Percentiles rank a stretch among this genome's conserved stretches.
These are phyloP conservation scores for Kingdonia uniflora DNA, from an alignment of 164 flowering plant species.

Conservation along the genomic window DNA sequence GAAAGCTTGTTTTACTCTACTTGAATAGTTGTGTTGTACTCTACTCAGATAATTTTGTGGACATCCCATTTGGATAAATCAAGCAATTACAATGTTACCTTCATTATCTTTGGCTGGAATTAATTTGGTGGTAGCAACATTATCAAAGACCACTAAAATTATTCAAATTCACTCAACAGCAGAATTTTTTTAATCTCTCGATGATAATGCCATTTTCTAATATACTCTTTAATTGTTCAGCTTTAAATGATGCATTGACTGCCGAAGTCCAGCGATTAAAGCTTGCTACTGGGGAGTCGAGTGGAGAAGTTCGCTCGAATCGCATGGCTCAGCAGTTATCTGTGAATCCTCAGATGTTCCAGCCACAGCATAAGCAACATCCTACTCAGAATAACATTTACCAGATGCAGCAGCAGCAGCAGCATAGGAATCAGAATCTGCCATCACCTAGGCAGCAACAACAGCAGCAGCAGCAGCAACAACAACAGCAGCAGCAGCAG, in stretches of 20 bases:
- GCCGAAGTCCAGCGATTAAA: constrained; percentile 57
- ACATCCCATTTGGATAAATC: too few species aligned
- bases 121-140: too few species aligned
- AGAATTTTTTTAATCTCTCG: background rate
- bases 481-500: constrained; percentile 1
- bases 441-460: constrained; percentile 7
- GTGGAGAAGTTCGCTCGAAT: constrained; percentile 24
- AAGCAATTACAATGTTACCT: too few species aligned
- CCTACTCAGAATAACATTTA: constrained; percentile 20
- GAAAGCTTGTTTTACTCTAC: too few species aligned
- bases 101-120: too few species aligned
- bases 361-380: too few species aligned
- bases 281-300: constrained; percentile 32
- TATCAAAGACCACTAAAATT: too few species aligned
- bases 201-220: background rate
- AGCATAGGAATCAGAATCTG: background rate
- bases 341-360: constrained; percentile 26
- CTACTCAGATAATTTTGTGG: too few species aligned
- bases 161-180: too few species aligned
- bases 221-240: constrained; percentile 21
- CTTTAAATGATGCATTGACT: constrained; percentile 50
- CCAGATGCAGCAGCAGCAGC: constrained; percentile 25
- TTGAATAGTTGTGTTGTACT: too few species aligned
- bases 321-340: constrained; percentile 23
- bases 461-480: constrained; percentile 11